These are phyloP conservation scores for Corynespora cassiicola DNA, from an alignment of 2,329 filamentous ascomycete species.

Conservation along the genomic window DNA sequence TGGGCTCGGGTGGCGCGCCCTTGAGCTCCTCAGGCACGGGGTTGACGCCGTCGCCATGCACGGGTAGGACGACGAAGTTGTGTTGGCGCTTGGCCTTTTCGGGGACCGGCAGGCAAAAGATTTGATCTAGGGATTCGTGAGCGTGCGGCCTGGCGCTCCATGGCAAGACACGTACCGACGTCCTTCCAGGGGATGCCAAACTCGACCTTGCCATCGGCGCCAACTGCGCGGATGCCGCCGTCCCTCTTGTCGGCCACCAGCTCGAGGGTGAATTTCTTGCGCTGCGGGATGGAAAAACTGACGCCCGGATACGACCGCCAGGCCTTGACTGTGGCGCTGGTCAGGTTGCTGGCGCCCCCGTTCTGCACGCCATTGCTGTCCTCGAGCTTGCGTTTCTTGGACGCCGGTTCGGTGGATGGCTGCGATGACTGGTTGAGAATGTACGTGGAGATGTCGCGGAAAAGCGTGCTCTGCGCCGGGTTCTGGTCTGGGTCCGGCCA, in stretches of 20 bases:
- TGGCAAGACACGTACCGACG: conserved; percentile 48
- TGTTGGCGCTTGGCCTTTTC: conserved; percentile 69
- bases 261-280: conserved; percentile 69
- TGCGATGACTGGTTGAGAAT: conserved; percentile 36
- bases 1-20: conserved; percentile 56
- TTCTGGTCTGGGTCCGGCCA: conserved; percentile 32
- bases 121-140: conserved; percentile 52
- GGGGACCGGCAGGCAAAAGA: conserved; percentile 67
- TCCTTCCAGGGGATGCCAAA: conserved; percentile 58
- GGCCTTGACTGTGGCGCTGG: conserved; percentile 29
- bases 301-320: conserved; percentile 53
- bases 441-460: conserved; percentile 45
- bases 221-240: conserved; percentile 56
- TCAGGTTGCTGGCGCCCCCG: conserved; percentile 21
- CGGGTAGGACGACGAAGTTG: conserved; percentile 67
- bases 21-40: conserved; percentile 47
- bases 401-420: conserved; percentile 29
- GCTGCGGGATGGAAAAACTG: conserved; percentile 66
- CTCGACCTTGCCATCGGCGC: conserved; percentile 60
- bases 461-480: conserved; percentile 38
- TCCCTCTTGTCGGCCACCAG: conserved; percentile 52
- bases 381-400: conserved; percentile 49
- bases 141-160: background rate
- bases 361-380: conserved; percentile 28
- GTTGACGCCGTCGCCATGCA: conserved; percentile 57